Conservation (phyloP, 202 grass and related monocot species). For the Schoenoplectus triqueter region DNA sequence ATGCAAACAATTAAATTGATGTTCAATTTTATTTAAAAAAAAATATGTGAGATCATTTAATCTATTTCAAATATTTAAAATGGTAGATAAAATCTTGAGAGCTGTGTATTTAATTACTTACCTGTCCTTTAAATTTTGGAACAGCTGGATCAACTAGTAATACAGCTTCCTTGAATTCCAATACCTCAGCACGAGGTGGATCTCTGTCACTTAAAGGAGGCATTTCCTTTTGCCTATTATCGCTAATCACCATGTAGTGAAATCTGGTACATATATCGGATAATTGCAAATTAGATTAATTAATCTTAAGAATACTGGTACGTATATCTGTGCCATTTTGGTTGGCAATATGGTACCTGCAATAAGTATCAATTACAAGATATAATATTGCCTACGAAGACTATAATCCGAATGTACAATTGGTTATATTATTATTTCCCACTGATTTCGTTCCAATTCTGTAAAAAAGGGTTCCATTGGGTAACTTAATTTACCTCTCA, state of each 20-base stretch:
- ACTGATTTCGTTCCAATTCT: background rate
- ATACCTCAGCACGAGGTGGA: background rate
- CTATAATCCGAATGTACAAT: background rate
- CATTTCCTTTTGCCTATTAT: constrained; percentile 68
- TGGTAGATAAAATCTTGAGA: background rate
- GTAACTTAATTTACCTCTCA: constrained; percentile 43
- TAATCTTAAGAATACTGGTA: background rate
- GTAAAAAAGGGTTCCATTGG: too few relatives aligned
- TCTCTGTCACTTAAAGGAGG: constrained; percentile 50
- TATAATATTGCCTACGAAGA: too few relatives aligned
- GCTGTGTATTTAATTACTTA: background rate
- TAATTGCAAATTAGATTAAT: background rate
- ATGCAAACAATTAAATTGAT: too few relatives aligned
- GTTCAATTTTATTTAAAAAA: too few relatives aligned
- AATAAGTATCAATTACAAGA: too few relatives aligned
- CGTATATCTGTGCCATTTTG: background rate
- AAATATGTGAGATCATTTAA: too few relatives aligned
- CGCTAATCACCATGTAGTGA: constrained; percentile 75
- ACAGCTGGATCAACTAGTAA: constrained; percentile 55
- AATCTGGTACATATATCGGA: constrained; percentile 40
- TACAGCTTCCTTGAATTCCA: constrained; percentile 77
- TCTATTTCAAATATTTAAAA: too few relatives aligned
- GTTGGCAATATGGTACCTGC: background rate
- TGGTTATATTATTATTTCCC: background rate
- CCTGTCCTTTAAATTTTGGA: constrained; percentile 66